phyloP scores from a whole-genome alignment of 441 rosid species.

The Populus hybrid region DNA sequence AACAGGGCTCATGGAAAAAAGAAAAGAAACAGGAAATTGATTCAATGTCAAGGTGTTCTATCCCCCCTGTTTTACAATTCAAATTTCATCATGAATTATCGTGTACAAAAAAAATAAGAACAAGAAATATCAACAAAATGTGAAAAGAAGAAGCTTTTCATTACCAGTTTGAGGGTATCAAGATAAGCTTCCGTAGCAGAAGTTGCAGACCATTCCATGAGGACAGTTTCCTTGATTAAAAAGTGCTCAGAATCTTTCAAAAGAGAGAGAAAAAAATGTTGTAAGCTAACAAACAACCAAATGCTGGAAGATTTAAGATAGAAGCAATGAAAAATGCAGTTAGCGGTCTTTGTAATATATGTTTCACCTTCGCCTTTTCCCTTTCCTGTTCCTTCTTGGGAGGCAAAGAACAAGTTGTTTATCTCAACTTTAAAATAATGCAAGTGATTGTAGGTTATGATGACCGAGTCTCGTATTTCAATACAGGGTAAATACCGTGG shows the following conservation, averaged over 20 bases:
- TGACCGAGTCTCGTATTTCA: background rate
- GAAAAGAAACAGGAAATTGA: background rate
- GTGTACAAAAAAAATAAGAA: background rate
- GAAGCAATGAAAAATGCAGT: background rate
- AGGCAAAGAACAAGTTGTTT: background rate
- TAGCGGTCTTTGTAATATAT: background rate
- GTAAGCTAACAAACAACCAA: background rate
- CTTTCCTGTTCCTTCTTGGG: background rate
- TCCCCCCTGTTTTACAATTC: too few species aligned
- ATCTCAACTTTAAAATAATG: background rate
- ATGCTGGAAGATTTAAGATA: background rate
- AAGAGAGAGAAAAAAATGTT: background rate
- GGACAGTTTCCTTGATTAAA: background rate
- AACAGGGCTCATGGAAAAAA: background rate
- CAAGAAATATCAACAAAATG: background rate
- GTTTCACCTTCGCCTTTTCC: background rate
- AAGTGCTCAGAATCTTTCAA: background rate
- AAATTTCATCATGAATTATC: too few species aligned
- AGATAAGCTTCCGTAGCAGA: constrained; percentile 45
- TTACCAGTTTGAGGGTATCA: constrained; percentile 40
- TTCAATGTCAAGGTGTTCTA: too few species aligned
- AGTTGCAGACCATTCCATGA: constrained; percentile 45
- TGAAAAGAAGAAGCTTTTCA: background rate
- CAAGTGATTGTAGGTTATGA: background rate
- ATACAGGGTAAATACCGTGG: background rate